Conservation (phyloP, 2,329 filamentous ascomycete species). For the Diaporthe sp. region DNA sequence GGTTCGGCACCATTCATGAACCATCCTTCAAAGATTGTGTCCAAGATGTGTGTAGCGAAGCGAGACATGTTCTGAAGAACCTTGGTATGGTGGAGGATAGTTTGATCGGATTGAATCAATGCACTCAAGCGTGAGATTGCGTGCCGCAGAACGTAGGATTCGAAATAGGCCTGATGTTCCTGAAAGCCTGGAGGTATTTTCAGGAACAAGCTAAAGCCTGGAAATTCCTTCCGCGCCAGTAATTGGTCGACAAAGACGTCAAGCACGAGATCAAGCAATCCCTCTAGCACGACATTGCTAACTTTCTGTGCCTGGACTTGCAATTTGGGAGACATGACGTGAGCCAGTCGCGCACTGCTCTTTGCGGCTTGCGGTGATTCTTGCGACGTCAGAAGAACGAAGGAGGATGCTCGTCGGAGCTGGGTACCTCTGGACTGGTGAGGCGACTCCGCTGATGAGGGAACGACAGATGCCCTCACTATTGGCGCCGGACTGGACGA, state of each 20-base stretch:
- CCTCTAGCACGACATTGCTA: constrained; percentile 80
- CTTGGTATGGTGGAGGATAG: constrained; percentile 82
- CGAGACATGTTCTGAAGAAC: constrained; percentile 89
- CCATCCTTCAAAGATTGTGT: constrained; percentile 96
- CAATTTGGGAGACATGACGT: constrained; percentile 72
- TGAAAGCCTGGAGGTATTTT: constrained; percentile 94
- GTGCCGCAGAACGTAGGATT: constrained; percentile 87
- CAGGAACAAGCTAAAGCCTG: constrained; percentile 85
- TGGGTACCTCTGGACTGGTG: constrained; percentile 68
- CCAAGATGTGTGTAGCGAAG: constrained; percentile 84
- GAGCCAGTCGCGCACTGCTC: constrained; percentile 72
- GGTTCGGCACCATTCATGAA: constrained; percentile 90
- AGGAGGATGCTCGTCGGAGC: constrained; percentile 87
- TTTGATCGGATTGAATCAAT: constrained; percentile 79
- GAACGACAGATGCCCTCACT: constrained; percentile 77
- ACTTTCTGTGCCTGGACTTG: constrained; percentile 65
- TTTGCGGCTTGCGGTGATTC: constrained; percentile 69
- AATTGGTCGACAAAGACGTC: constrained; percentile 89
- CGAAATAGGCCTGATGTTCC: constrained; percentile 95
- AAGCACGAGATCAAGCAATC: constrained; percentile 82
- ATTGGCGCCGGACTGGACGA: constrained; percentile 76
- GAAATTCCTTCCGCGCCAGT: constrained; percentile 88
- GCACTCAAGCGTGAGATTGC: constrained; percentile 80
- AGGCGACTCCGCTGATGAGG: constrained; percentile 62
- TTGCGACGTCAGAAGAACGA: constrained; percentile 86